Evolutionary conservation across 768 basidiomycete genomes (phyloP).

Genomic region (Tricholoma terreum): DNA sequence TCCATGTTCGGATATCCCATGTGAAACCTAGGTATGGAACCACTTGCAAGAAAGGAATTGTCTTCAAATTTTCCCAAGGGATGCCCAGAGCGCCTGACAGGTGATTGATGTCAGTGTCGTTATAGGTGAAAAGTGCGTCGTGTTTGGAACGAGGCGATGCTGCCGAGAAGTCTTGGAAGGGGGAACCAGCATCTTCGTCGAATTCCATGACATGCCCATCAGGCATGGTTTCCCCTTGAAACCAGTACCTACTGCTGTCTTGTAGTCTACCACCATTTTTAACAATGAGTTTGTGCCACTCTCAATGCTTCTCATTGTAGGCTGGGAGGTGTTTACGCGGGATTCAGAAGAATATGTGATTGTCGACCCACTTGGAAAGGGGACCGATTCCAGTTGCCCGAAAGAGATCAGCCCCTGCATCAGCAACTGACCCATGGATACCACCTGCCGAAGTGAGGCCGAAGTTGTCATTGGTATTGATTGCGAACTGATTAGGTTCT

Average conservation of each 20-base stretch:
- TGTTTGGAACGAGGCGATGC: not conserved
- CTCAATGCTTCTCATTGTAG: not conserved
- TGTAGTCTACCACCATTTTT: not conserved
- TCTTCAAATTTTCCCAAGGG: conserved; percentile 19
- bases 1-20: conserved; percentile 25
- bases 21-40: conserved; percentile 27
- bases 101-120: conserved; percentile 27
- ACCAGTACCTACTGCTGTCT: not conserved
- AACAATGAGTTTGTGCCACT: not conserved
- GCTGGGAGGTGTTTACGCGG: not conserved
- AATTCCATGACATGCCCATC: not conserved
- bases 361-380: no score
- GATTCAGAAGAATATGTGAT: no score
- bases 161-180: no score
- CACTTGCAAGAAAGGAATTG: conserved; percentile 11
- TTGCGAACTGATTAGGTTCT: no score
- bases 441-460: no score
- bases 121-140: not conserved
- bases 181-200: not conserved
- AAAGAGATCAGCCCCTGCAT: no score
- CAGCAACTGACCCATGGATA: no score
- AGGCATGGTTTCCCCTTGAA: no score
- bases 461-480: no score
- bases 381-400: no score
- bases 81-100: conserved; percentile 23